Conservation (phyloP, 2,329 filamentous ascomycete species). For the Ceratocystis albifundus region DNA sequence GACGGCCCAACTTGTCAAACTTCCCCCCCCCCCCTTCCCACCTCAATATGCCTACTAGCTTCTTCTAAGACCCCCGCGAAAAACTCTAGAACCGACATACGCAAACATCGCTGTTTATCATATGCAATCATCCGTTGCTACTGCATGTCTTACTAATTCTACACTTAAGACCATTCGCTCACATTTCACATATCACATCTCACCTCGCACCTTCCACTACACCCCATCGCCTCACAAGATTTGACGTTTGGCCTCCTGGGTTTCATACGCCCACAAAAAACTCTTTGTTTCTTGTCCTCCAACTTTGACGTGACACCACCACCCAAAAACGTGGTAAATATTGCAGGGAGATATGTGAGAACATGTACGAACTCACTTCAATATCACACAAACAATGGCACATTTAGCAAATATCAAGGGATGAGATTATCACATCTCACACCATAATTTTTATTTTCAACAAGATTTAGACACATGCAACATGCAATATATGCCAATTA, state of each 20-base stretch:
- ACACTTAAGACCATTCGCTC: neutral
- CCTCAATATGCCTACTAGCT: too few relatives aligned
- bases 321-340: neutral
- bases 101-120: neutral
- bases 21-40: too few relatives aligned
- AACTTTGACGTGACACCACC: neutral
- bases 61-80: too few relatives aligned
- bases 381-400: neutral
- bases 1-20: too few relatives aligned
- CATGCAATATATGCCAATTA: neutral
- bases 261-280: neutral
- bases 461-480: neutral
- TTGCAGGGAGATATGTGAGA: too few relatives aligned
- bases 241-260: neutral
- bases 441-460: neutral
- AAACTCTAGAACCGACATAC: too few relatives aligned
- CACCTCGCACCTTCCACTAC: too few relatives aligned
- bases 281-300: neutral
- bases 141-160: neutral
- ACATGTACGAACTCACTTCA: neutral
- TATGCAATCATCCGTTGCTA: neutral
- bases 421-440: neutral
- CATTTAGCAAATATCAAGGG: neutral
- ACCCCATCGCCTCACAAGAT: too few relatives aligned
- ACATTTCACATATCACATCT: neutral